Base-by-base conservation (phyloP, 2,329 filamentous ascomycete genomes). In the Fusarium paranaense region DNA sequence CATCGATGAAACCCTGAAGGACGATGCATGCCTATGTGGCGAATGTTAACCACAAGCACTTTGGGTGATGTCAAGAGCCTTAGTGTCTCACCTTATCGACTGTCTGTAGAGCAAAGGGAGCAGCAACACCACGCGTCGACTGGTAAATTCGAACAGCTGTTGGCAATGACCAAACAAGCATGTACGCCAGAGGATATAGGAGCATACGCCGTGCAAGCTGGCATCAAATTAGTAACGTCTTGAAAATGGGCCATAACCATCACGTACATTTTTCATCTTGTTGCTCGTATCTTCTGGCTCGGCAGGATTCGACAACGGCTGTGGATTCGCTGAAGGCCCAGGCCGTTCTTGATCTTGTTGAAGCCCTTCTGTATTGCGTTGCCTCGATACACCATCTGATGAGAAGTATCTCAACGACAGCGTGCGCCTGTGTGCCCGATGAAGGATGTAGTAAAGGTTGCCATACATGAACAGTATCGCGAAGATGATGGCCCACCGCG, bases 171-270 rank as follows among this genome's bases (percentile, higher is more conserved):
- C 64, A 67, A 33, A 67, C n/a, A 33, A 67, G 64, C 64, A 67
- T 67, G 22, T 67, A 67, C 13, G 64, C 64, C 20, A 67, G 16
- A n/a, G 64, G 64, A 62, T 67, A 67, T 45, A 67, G 37, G 9
- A 67, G 58, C 64, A 67, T 67, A 16, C 60, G 45, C 14, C 47
- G 64, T 18, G 64, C 58, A 18, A 62, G 42, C 64, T 67, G 25
- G n/a, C 11, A 62, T 11, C 6, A 35, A 57, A 59, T 62, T 35
- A 62, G 37, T 18, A 37, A 57, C n/a, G 16, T 18, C 18, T 45
- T 16, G 30, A n/a, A 18, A 37, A 32, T 13, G 37, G 9, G 27
- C 4, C 18, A 20, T n/a, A 30, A 66, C 35, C 8, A 20, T n/a
- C 8, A 45, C 57, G 22, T 45, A 62, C 64, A 32, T 35, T 56